phyloP scores from a whole-genome alignment of 1,284 basidiomycete genomes.

The Blastosporella zonata region DNA sequence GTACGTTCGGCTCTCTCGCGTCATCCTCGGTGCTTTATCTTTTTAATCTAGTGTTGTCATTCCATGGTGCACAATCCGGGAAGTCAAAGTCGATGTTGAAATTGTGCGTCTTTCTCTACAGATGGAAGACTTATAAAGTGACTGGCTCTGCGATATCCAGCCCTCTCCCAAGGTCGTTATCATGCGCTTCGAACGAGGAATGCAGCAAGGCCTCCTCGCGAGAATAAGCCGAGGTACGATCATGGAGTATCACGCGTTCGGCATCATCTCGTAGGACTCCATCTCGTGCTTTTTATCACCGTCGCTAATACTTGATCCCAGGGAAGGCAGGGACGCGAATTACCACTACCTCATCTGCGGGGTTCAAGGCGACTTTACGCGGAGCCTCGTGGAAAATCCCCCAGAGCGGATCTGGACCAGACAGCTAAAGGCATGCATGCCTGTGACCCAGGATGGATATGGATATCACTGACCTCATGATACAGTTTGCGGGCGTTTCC shows the following conservation, averaged over 20 bases:
- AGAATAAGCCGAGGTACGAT: slow-evolving; percentile 63
- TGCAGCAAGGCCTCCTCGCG: slow-evolving; percentile 68
- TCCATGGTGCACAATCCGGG: slow-evolving; percentile 73
- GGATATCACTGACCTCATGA: slow-evolving; percentile 2
- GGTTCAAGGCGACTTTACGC: slow-evolving; percentile 71
- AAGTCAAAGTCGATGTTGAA: slow-evolving; percentile 72
- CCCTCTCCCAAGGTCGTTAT: slow-evolving; percentile 68
- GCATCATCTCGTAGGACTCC: slow-evolving; percentile 57
- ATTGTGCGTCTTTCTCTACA: slow-evolving; percentile 46
- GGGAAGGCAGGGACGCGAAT: slow-evolving; percentile 57
- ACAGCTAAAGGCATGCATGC: slow-evolving; percentile 51
- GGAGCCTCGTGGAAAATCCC: slow-evolving; percentile 55
- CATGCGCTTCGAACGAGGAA: slow-evolving; percentile 64
- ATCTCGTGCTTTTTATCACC: slow-evolving; percentile 5
- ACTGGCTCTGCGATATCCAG: slow-evolving; percentile 31
- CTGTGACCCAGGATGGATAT: background rate
- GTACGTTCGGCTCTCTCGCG: slow-evolving; percentile 39
- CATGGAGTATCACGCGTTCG: slow-evolving; percentile 71
- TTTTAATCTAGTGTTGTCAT: slow-evolving; percentile 49
- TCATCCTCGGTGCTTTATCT: slow-evolving; percentile 11
- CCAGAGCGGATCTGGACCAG: slow-evolving; percentile 68
- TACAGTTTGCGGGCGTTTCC: slow-evolving; percentile 71
- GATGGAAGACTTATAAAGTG: background rate
- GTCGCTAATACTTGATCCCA: slow-evolving; percentile 24
- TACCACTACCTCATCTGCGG: slow-evolving; percentile 71